Conservation (phyloP, 495 filamentous ascomycete species). For the Penicillium herquei region DNA sequence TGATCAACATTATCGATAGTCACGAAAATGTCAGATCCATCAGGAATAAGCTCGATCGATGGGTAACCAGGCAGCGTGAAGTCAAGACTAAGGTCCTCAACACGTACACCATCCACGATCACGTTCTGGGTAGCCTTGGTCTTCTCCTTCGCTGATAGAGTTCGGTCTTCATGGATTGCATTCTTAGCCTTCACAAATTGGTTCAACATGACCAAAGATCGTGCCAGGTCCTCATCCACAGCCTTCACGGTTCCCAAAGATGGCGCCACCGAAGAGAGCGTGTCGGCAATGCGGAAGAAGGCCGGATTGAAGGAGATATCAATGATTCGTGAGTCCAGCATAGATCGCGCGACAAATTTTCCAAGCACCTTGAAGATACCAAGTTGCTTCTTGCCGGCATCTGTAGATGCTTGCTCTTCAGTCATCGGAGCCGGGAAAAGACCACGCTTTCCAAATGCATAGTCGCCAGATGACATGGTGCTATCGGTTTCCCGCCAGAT, state of each 20-base stretch:
- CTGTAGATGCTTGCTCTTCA: conserved; percentile 66
- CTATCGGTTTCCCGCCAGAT: conserved; percentile 93
- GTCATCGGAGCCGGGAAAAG: conserved; percentile 94
- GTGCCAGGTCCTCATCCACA: conserved; percentile 83
- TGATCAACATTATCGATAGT: conserved; percentile 85
- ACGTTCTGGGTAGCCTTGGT: conserved; percentile 64
- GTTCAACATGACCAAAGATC: conserved; percentile 83
- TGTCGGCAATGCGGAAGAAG: conserved; percentile 92
- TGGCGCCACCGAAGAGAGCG: conserved; percentile 67
- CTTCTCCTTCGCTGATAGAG: conserved; percentile 66
- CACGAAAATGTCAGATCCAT: conserved; percentile 70
- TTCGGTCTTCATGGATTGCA: conserved; percentile 67
- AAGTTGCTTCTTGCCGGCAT: conserved; percentile 78
- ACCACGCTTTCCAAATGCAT: conserved; percentile 80
- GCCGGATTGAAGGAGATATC: conserved; percentile 97
- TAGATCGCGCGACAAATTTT: conserved; percentile 95
- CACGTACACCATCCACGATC: conserved; percentile 64
- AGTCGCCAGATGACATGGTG: conserved; percentile 65
- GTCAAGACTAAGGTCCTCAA: conserved; percentile 89
- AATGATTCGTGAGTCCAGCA: conserved; percentile 98
- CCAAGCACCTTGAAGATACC: conserved; percentile 91
- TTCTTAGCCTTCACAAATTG: conserved; percentile 83
- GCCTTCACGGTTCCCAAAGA: conserved; percentile 89
- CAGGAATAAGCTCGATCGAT: conserved; percentile 75
- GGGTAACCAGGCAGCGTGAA: conserved; percentile 95